A percentile compares a stretch with the other conserved stretches of the same genome.
phyloP scores from a whole-genome alignment of 371 early-diverging fungal genomes.

The Gilbertella persicaria region DNA sequence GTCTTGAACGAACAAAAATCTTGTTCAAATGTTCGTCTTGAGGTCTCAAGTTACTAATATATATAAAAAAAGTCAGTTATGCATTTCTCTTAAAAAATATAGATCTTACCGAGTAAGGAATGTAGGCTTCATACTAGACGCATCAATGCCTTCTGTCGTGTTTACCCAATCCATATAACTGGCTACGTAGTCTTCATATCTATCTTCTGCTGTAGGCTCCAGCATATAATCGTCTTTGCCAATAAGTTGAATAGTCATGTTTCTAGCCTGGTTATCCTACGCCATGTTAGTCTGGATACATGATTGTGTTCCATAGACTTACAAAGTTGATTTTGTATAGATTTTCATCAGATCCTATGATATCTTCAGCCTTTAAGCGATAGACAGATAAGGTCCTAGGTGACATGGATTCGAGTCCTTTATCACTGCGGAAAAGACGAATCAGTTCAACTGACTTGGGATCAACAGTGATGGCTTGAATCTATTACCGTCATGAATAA shows the following conservation, averaged over 20 bases:
- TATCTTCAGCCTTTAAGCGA: constrained; percentile 80
- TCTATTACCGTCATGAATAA: constrained; percentile 18
- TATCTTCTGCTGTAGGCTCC: constrained; percentile 82
- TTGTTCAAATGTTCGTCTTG: constrained; percentile 69
- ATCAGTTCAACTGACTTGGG: constrained; percentile 46
- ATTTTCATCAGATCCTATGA: constrained; percentile 78
- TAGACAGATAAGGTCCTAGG: constrained; percentile 59
- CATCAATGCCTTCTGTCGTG: constrained; percentile 72
- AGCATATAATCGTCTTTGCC: constrained; percentile 84
- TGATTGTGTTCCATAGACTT: too few species aligned
- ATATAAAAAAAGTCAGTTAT: not conserved
- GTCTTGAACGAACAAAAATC: constrained; percentile 62
- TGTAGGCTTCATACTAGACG: constrained; percentile 55
- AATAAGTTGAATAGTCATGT: constrained; percentile 83
- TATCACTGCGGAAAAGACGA: constrained; percentile 40
- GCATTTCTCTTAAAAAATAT: constrained; percentile 37
- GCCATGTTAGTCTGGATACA: too few species aligned
- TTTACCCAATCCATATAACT: constrained; percentile 81
- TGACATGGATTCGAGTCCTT: constrained; percentile 31
- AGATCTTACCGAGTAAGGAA: constrained; percentile 67
- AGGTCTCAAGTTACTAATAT: constrained; percentile 71
- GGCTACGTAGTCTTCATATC: constrained; percentile 92
- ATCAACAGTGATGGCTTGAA: constrained; percentile 47
- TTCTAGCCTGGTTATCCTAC: constrained; percentile 60
- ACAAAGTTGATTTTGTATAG: constrained; percentile 86